These are phyloP conservation scores for Mycena sp. DNA, from an alignment of 1,284 basidiomycete genomes.

Conservation along the genomic window DNA sequence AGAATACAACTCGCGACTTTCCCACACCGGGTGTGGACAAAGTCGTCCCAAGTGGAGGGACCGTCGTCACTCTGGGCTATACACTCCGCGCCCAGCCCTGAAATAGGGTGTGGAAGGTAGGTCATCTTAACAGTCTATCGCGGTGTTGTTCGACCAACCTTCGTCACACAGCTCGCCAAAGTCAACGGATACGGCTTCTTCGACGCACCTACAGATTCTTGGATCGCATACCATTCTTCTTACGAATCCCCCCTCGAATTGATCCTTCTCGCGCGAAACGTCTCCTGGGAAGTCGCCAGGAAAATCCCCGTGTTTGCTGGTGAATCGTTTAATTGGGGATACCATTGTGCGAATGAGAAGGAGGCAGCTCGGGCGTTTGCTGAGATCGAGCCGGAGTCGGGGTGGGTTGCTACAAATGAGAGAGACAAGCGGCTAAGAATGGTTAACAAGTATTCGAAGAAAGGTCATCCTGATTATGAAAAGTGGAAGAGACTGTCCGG, in stretches of 20 bases:
- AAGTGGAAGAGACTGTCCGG: conserved; percentile 13
- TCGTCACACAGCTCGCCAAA: conserved; percentile 11
- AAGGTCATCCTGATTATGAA: conserved; percentile 17
- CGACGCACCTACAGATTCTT: conserved; percentile 6
- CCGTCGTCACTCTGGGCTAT: conserved; percentile 1
- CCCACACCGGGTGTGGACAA: too few relatives aligned
- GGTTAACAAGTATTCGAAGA: background rate
- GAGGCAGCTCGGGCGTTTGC: conserved; percentile 11
- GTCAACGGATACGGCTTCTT: conserved; percentile 22
- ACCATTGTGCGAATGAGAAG: background rate
- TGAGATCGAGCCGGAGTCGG: conserved; percentile 20
- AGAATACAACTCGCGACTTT: conserved; percentile 1
- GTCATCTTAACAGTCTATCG: too few relatives aligned
- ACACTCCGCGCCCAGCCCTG: conserved; percentile 21
- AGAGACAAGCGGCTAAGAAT: background rate
- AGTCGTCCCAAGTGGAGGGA: background rate
- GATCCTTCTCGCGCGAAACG: too few relatives aligned
- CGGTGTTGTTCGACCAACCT: too few relatives aligned
- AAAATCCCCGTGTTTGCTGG: too few relatives aligned
- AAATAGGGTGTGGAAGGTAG: conserved; percentile 27
- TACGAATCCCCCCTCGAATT: background rate
- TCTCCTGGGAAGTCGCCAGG: background rate
- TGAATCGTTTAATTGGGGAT: too few relatives aligned
- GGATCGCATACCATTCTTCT: conserved; percentile 27
- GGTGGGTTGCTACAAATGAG: conserved; percentile 21